Evolutionary conservation across 2,329 filamentous ascomycete genomes (phyloP).

Genomic region (Ceratocystis cubensis): DNA sequence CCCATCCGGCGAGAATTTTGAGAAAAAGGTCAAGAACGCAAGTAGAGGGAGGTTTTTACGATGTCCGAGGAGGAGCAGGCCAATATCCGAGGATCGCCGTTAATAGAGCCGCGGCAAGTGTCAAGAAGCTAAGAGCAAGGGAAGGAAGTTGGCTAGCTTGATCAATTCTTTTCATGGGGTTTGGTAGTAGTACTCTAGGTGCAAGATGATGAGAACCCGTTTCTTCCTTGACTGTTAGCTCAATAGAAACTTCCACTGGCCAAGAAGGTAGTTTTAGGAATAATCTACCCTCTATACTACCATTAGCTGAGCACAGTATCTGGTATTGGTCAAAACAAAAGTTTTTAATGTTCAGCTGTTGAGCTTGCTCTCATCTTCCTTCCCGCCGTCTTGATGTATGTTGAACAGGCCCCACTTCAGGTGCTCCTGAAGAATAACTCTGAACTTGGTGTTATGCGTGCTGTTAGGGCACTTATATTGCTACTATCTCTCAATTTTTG

Average conservation of each 20-base stretch:
- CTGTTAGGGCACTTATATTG: neutral
- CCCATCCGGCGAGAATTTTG: neutral
- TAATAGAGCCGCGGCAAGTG: neutral
- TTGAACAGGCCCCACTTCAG: neutral
- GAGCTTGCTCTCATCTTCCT: neutral
- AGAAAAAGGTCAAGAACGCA: neutral
- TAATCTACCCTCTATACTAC: no score
- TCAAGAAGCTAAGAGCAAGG: neutral
- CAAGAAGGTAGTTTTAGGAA: no score
- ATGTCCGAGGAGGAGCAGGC: slow-evolving; percentile 8
- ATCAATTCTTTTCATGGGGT: neutral
- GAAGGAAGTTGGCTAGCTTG: neutral
- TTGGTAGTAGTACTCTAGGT: neutral
- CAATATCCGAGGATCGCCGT: slow-evolving; percentile 14
- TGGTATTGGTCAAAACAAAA: no score
- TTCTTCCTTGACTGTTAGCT: no score
- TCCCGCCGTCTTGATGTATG: neutral
- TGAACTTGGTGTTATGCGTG: neutral
- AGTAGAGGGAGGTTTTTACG: neutral
- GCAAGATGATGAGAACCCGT: neutral
- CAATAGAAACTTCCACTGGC: no score
- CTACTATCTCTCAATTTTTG: neutral
- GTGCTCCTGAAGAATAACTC: neutral
- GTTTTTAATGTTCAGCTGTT: neutral
- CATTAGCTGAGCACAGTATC: no score